Conservation (phyloP, 768 basidiomycete species). For the Naematelia aurantialba region DNA sequence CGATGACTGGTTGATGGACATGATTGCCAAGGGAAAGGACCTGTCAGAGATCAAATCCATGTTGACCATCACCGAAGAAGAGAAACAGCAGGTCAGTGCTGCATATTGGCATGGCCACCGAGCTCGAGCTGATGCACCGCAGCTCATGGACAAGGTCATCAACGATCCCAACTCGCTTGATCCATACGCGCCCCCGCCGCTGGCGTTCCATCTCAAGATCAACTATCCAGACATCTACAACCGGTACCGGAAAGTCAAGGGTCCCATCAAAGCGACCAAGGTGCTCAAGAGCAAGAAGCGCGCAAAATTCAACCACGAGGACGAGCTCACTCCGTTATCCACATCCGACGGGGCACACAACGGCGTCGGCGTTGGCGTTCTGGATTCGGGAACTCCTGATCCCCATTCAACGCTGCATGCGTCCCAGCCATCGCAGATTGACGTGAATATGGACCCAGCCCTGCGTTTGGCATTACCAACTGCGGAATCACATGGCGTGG, state of each 20-base stretch:
- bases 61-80: conserved; percentile 31
- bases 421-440: neutral
- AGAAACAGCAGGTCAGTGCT: conserved; percentile 18
- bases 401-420: neutral
- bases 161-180: conserved; percentile 18
- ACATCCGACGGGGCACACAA: neutral
- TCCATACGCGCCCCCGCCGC: conserved; percentile 32
- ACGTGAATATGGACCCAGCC: neutral
- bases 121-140: neutral
- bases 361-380: neutral
- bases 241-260: conserved; percentile 38
- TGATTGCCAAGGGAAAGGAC: conserved; percentile 33
- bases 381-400: neutral
- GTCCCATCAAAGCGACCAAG: conserved; percentile 30
- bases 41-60: conserved; percentile 31
- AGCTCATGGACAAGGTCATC: conserved; percentile 13
- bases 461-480: neutral
- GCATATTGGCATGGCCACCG: neutral
- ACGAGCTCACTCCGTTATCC: neutral
- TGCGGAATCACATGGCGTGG: neutral
- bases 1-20: conserved; percentile 36
- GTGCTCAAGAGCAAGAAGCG: neutral
- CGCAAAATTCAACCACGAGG: neutral
- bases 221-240: conserved; percentile 47
- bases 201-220: conserved; percentile 30